Evolutionary conservation across 306 rosid species (phyloP), one percentile per base, ranked within the genome.

Genomic region (Cucurbita maxima): DNA sequence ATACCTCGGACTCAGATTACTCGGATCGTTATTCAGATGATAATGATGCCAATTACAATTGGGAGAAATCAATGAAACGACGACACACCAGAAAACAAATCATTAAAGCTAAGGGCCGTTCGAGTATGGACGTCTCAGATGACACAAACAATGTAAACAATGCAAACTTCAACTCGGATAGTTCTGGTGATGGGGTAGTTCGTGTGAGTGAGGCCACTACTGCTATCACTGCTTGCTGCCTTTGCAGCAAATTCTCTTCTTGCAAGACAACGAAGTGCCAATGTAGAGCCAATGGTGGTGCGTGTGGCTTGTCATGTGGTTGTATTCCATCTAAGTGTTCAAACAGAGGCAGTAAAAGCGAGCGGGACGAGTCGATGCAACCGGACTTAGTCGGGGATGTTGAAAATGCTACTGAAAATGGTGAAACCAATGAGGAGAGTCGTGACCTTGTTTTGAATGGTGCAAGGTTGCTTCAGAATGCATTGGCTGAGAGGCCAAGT

Each of bases 221-320:
- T 38, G 78, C 73, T 48, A 67, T 83, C 10, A 78, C 64, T 43
- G 34, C 52, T 22, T 90, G 98, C 77, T 92, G 98, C 81, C 67
- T 86, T 75, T 92, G 98, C 73, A 87, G 86, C 44, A 90, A 11
- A 78, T 47, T 10, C 57, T 90, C 98, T 16, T 82, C 83, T 3
- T 92, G 98, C 88, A 88, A 86, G 79, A 92, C 96, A 70, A 79
- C 50, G 4, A 88, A 87, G 76, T 92, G 98, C 77, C 73, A 78
- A 52, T 92, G 96, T 74, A 86, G 84, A 59, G 79, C 84, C 22
- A 22, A 20, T 43, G 87, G 90, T 3, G 86, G 77, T 60, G 36
- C 43, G 15, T 92, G 98, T 51, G 91, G 91, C 37, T 30, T 60
- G 16, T 83, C 86, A 16, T 92, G 98, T 50, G 79, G 91, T 62